These are phyloP conservation scores for Dalbergia cultrata DNA, from an alignment of 306 rosid genomes.

Conservation along the genomic window DNA sequence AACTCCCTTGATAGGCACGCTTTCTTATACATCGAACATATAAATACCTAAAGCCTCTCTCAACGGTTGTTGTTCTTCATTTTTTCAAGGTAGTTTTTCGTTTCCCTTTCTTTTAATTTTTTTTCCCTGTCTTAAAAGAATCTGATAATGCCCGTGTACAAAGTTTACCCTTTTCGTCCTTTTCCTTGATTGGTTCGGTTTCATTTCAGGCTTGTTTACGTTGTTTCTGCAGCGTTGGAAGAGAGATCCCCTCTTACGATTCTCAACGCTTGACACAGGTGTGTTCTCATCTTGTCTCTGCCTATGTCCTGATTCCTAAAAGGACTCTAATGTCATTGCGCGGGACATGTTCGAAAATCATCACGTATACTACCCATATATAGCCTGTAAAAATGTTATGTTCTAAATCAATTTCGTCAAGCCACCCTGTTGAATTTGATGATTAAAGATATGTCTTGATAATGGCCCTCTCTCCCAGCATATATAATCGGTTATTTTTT, in stretches of 20 bases:
- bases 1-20: conserved; percentile 6
- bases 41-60: conserved; percentile 29
- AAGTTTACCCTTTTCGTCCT: neutral
- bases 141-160: neutral
- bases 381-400: neutral
- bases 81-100: neutral
- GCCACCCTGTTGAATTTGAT: neutral
- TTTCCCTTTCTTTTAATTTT: neutral
- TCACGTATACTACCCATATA: neutral
- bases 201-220: neutral
- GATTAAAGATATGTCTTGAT: neutral
- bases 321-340: neutral
- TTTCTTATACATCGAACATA: conserved; percentile 18
- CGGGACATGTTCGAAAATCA: neutral
- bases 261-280: conserved; percentile 27
- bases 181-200: neutral
- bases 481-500: neutral
- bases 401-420: neutral
- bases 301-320: neutral
- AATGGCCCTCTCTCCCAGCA: neutral
- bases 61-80: neutral
- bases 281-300: neutral
- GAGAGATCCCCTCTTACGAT: neutral
- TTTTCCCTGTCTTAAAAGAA: neutral
- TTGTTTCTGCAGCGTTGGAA: neutral